These are phyloP conservation scores for Coffea humblotiana DNA, from an alignment of 305 asterid genomes.

Conservation along the genomic window DNA sequence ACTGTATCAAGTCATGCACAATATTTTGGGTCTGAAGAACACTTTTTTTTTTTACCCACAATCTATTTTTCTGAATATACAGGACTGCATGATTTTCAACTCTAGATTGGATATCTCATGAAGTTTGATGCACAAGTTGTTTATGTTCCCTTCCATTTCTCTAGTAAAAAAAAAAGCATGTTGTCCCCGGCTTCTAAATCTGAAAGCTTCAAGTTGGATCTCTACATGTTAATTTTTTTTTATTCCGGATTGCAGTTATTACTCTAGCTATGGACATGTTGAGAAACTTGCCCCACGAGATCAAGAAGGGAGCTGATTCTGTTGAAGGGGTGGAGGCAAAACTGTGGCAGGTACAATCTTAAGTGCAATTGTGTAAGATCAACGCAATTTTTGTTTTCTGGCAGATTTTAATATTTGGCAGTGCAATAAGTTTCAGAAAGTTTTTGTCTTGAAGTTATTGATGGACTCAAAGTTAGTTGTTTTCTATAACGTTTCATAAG, in stretches of 20 bases:
- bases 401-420: neutral
- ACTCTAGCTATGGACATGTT: slow-evolving; percentile 74
- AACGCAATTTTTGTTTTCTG: neutral
- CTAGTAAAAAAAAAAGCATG: neutral
- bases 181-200: neutral
- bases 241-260: slow-evolving; percentile 41
- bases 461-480: neutral
- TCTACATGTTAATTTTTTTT: neutral
- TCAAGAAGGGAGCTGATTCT: slow-evolving; percentile 76
- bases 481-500: neutral
- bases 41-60: neutral
- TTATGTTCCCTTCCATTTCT: neutral
- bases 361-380: neutral
- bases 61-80: neutral
- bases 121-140: neutral
- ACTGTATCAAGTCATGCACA: neutral
- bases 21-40: neutral
- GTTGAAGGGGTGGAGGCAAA: slow-evolving; percentile 77
- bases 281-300: slow-evolving; percentile 67
- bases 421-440: no score
- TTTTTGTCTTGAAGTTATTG: no score
- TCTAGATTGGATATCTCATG: neutral
- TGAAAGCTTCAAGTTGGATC: neutral
- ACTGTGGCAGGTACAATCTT: slow-evolving; percentile 57
- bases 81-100: neutral